Evolutionary conservation across 768 basidiomycete genomes (phyloP).

Genomic region (Agaricus blazei): DNA sequence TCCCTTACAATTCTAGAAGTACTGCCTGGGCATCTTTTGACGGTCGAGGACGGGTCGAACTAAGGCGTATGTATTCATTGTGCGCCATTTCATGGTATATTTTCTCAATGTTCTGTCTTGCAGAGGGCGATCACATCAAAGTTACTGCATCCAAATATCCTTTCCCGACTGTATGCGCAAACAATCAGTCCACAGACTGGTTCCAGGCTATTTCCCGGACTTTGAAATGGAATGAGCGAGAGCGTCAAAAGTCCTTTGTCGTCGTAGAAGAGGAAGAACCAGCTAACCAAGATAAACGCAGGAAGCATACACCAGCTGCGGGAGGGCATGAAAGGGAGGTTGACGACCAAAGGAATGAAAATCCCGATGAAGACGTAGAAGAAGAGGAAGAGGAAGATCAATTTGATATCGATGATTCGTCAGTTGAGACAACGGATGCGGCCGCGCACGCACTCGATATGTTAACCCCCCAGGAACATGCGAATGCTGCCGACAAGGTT

Average conservation of each 20-base stretch:
- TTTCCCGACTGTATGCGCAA: slow-evolving; percentile 97
- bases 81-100: background rate
- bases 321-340: slow-evolving; percentile 12
- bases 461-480: slow-evolving; percentile 15
- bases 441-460: slow-evolving; percentile 10
- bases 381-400: slow-evolving; percentile 62
- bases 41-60: slow-evolving; percentile 91
- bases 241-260: slow-evolving; percentile 97
- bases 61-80: slow-evolving; percentile 67
- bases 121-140: slow-evolving; percentile 99
- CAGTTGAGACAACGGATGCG: slow-evolving; percentile 37
- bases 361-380: slow-evolving; percentile 39
- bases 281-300: slow-evolving; percentile 28
- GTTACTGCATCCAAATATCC: slow-evolving; percentile 96
- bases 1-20: slow-evolving; percentile 97
- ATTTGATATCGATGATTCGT: slow-evolving; percentile 93
- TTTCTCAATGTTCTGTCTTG: slow-evolving; percentile 7
- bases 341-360: slow-evolving; percentile 34
- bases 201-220: slow-evolving; percentile 96
- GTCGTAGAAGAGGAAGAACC: slow-evolving; percentile 85
- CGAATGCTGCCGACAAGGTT: slow-evolving; percentile 14
- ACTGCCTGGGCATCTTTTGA: slow-evolving; percentile 99
- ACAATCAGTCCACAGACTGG: slow-evolving; percentile 98
- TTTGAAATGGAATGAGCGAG: slow-evolving; percentile 98
- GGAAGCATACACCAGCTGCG: slow-evolving; percentile 19